Evolutionary conservation across 73 alveolate genomes (phyloP), one percentile per base, ranked within the genome.

Genomic region (Paramecium pentaurelia): DNA sequence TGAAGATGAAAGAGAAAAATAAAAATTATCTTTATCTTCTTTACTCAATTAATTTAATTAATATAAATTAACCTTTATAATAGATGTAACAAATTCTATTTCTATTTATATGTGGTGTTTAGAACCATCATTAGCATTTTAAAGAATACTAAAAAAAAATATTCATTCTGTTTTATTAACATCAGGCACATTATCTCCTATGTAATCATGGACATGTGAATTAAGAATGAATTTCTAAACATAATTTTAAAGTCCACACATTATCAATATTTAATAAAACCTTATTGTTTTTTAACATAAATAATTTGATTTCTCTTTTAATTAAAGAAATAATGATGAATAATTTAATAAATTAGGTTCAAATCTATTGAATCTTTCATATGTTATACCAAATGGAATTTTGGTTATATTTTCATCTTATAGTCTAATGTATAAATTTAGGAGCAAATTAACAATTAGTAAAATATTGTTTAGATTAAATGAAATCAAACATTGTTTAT

Each of bases 111-210:
- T 97, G 92, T 96, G 97, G 97, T 98, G 99, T 77, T 97, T 98
- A 86, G 97, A 98, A 92, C 98, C 99, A 0, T 98, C 99, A 51
- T 70, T 96, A 60, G 98, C 98, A 2, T 98, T 98, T 90, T 71
- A 92, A 91, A 93, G 96, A 86, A 92, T 98, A 32, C 91, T 85
- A 30, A 38, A 91, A n/a, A 95, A 95, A 77, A 86, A 92, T 16
- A 64, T 83, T 11, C 71, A 89, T 42, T 64, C 96, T 8, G 94
- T 96, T 4, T 77, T 97, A 18, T 95, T 98, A 37, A 97, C 99
- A 8, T 97, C 99, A 36, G 99, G 99, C 0, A 98, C 99, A 2
- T 92, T 98, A 60, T 92, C 98, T 1, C 99, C 99, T 11, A 70
- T 98, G 71, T 93, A 92, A 58, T 97, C 99, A 4, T 95, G 98